Conservation (phyloP, 257 asterid genomes). For the Solanum corneliomulleri region DNA sequence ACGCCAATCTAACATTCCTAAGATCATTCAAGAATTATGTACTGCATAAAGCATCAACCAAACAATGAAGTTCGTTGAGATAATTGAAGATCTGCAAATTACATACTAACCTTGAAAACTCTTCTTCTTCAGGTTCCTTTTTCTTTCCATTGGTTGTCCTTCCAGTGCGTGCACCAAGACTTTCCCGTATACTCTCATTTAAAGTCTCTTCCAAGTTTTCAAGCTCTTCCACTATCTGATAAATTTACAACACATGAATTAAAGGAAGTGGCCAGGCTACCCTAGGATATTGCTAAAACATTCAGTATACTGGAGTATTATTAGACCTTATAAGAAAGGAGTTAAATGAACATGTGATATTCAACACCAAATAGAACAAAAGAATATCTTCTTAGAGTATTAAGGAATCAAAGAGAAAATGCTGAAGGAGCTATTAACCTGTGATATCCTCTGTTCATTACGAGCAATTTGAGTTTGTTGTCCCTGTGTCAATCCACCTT, state of each 20-base stretch:
- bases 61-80: neutral
- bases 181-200: constrained; percentile 90
- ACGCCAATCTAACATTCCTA: neutral
- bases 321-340: neutral
- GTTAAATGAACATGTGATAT: neutral
- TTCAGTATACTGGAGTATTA: neutral
- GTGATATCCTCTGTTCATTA: constrained; percentile 94
- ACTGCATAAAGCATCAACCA: neutral
- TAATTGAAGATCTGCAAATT: neutral
- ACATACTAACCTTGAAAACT: constrained; percentile 41
- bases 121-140: constrained; percentile 60
- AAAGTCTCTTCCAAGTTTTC: constrained; percentile 96
- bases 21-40: neutral
- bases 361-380: neutral
- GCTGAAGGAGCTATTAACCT: constrained; percentile 25
- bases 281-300: neutral
- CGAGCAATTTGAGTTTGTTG: constrained; percentile 99
- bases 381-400: neutral
- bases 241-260: constrained; percentile 2
- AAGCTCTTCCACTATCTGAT: constrained; percentile 89
- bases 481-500: constrained; percentile 98
- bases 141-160: constrained; percentile 49
- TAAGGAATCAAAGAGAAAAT: neutral
- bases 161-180: constrained; percentile 85
- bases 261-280: neutral